Conservation (phyloP, 768 basidiomycete genomes). For the Lactifluus echinatus region DNA sequence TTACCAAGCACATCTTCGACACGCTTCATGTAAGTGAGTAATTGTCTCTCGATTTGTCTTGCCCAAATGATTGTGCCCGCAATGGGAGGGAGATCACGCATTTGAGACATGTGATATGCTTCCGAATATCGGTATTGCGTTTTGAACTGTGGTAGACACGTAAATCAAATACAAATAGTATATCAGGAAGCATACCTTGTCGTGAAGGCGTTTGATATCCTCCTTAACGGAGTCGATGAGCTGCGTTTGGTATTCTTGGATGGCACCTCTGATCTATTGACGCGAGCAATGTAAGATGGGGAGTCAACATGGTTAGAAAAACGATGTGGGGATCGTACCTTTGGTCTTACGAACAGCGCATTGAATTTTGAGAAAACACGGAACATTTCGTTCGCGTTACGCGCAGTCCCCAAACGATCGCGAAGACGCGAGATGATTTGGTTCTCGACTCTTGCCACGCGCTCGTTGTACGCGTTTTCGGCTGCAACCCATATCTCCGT, state of each 20-base stretch:
- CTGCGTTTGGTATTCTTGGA: conserved; percentile 98
- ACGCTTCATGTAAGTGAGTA: conserved; percentile 95
- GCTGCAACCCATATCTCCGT: conserved; percentile 97
- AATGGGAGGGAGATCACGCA: conserved; percentile 97
- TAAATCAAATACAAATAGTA: not conserved
- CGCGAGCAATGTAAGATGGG: not conserved
- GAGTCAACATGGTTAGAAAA: not conserved
- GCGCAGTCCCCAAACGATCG: conserved; percentile 86
- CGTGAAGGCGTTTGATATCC: conserved; percentile 90
- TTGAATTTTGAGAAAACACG: conserved; percentile 98
- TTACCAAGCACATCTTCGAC: conserved; percentile 97
- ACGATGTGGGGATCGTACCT: conserved; percentile 42
- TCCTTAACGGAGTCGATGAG: conserved; percentile 98
- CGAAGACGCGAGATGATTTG: conserved; percentile 93
- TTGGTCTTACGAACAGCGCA: conserved; percentile 89
- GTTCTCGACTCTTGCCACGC: conserved; percentile 95
- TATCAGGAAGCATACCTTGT: conserved; percentile 61
- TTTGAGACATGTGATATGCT: conserved; percentile 96
- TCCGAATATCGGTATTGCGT: conserved; percentile 93
- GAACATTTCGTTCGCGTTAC: conserved; percentile 99
- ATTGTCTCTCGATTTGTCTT: conserved; percentile 94
- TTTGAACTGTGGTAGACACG: conserved; percentile 57
- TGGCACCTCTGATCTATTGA: conserved; percentile 85
- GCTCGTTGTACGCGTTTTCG: conserved; percentile 96
- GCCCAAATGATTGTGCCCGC: conserved; percentile 99